Evolutionary conservation across 1,284 basidiomycete genomes (phyloP), one percentile per base, ranked within the genome.

Genomic region (Neolentinus lepideus): DNA sequence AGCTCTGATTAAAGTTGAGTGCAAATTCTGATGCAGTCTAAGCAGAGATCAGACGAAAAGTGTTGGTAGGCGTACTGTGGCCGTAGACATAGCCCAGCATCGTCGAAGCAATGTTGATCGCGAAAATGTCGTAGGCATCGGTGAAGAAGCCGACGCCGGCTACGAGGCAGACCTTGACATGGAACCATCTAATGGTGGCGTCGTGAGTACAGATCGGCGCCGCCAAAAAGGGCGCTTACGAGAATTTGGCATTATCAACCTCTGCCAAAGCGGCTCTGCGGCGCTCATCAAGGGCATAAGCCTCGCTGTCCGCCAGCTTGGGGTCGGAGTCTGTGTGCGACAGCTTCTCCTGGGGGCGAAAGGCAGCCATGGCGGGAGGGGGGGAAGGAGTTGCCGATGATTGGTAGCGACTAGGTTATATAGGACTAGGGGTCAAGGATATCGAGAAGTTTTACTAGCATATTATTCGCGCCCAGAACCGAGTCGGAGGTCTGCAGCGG

Each of bases 81-180:
- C 75, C 73, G 67, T 84, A 83, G 51, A 84, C 75, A 61, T 77
- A 79, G 16, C 81, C 80, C 47, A 83, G 67, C 75, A 82, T 82
- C 27, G 74, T 73, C 3, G 79, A 75, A 0, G 75, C 79, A 56
- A 82, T 79, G 61, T 76, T 80, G 71, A 84, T 83, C 21, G 71
- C 69, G 60, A 78, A 77, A 62, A 76, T 79, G 60, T 76, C 74
- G 58, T 77, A 76, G 80, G 87, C 86, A 72, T 90, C 90, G 31
- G 90, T 90, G 72, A 91, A 92, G 75, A 92, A 92, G 50, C 90
- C 90, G 10, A 85, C 85, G 58, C 89, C 88, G 1, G 90, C 88
- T 10, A 92, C 87, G 51, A 83, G 60, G 66, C 80, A 82, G 55
- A 91, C 78, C 66, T 88, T 90, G 56, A 85, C 78, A 64, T 92